Percentiles rank a stretch among this genome's conserved stretches.
These are phyloP conservation scores for Bocquillonia castaneifolia DNA, from an alignment of 441 rosid genomes.

Conservation along the genomic window DNA sequence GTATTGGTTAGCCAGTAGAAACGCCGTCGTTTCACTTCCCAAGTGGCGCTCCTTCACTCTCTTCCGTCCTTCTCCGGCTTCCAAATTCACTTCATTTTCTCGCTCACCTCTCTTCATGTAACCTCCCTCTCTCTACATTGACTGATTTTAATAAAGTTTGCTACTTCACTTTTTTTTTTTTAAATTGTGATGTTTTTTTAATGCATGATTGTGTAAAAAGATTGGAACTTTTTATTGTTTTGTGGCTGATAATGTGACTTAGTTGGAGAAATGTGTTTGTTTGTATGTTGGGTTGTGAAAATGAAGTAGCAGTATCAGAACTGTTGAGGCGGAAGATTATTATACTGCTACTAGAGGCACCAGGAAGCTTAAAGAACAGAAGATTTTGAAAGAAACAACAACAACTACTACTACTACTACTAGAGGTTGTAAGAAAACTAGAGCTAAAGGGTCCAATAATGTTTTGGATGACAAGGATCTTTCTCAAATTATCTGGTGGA, in stretches of 20 bases:
- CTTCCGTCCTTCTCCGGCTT: slow-evolving; percentile 43
- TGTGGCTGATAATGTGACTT: not conserved
- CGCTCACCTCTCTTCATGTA: slow-evolving; percentile 46
- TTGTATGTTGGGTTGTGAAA: too few species aligned
- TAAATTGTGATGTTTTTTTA: not conserved
- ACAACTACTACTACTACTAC: too few species aligned
- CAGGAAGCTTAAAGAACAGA: slow-evolving; percentile 51
- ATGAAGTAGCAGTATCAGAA: slow-evolving; percentile 33
- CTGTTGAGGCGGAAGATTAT: slow-evolving; percentile 36
- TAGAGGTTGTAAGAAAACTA: slow-evolving; percentile 48
- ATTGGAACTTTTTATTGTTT: not conserved
- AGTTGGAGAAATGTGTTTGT: not conserved
- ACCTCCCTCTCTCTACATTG: slow-evolving; percentile 13
- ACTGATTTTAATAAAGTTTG: not conserved
- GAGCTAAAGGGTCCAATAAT: slow-evolving; percentile 34
- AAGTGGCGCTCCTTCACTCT: slow-evolving; percentile 55
- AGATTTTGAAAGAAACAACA: slow-evolving; percentile 31
- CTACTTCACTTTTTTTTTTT: not conserved
- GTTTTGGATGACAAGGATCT: slow-evolving; percentile 59
- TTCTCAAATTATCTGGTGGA: slow-evolving; percentile 84
- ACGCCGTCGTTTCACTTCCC: slow-evolving; percentile 57
- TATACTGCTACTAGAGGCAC: too few species aligned
- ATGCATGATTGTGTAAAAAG: not conserved
- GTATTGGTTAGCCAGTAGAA: slow-evolving; percentile 68
- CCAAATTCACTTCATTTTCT: slow-evolving; percentile 33